Base-by-base conservation (phyloP, 2,329 filamentous ascomycete genomes). In the Colletotrichum brevisporum region DNA sequence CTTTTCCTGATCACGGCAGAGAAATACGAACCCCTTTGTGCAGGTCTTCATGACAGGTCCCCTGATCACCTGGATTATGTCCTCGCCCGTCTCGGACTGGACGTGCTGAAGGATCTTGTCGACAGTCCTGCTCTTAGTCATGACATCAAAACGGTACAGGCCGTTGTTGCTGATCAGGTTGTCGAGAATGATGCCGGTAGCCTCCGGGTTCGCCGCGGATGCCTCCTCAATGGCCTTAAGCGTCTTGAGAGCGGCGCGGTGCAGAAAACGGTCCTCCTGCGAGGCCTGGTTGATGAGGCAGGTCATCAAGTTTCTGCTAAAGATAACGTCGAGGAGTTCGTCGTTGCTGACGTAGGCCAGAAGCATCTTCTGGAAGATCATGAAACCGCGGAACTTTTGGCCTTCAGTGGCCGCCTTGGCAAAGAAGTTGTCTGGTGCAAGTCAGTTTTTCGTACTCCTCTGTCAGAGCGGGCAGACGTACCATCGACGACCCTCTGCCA, bases 321-420 rank as follows among this genome's bases (percentile, higher is more conserved):
- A 97, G 0, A 97, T 83, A 9, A 80, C 85, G 71, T 79, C 85
- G 60, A 83, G 88, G 74, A 85, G 87, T 65, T 73, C 60, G 18
- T 76, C 76, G 24, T 58, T 58, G 21, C 70, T 63, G 39, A 84
- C 82, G 9, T 87, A 79, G 4, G 83, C 82, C 52, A 86, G 82
- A 4, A 98, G 82, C 74, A 94, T 89, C 75, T 92, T 93, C 74
- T 92, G 90, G 75, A 98, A 94, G 2, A 98, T 88, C 75, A 95
- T 90, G 80, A 98, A 95, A 0, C 96, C 96, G 79, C 94, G 94
- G 75, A 94, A 94, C 80, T 98, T 98, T 64, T 97, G 92, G 74
- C 95, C 94, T 51, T 95, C 90, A 1, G 94, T 97, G 8, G 95
- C 92, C 12, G 88, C 90, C 65, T 91, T 89, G 6, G 93, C 91